Conservation (phyloP, 1,139 yeast species). For the Blastobotrys malaysiensis region DNA sequence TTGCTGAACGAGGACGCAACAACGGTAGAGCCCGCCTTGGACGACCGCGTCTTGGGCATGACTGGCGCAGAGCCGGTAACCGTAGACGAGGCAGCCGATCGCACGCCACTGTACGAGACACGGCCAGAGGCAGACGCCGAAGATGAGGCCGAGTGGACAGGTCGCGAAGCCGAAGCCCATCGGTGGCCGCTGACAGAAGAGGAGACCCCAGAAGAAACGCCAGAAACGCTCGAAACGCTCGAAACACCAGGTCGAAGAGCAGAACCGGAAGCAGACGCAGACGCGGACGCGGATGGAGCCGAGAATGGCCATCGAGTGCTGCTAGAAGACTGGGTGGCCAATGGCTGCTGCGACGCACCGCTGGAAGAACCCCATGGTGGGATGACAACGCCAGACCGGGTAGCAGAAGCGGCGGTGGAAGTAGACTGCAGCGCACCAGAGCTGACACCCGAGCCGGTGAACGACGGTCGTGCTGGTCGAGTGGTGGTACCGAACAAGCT, state of each 20-base stretch:
- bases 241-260: constrained; percentile 1
- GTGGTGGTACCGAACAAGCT: constrained; percentile 12
- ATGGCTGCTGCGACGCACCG: not conserved
- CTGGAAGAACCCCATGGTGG: constrained; percentile 1
- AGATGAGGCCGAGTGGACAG: constrained; percentile 1
- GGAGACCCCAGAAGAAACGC: too few species aligned
- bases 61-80: constrained; percentile 10
- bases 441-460: not conserved
- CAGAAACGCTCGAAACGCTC: constrained; percentile 1
- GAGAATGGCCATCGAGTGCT: not conserved
- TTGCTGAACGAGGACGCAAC: constrained; percentile 1
- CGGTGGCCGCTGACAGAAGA: too few species aligned
- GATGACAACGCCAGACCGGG: not conserved
- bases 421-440: not conserved
- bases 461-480: constrained; percentile 9
- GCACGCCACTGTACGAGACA: not conserved
- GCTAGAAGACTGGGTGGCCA: not conserved
- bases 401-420: constrained; percentile 1
- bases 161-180: not conserved
- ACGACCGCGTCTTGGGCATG: not conserved
- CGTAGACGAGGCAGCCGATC: constrained; percentile 12
- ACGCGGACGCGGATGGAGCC: not conserved
- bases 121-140: constrained; percentile 18
- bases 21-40: constrained; percentile 13
- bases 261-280: not conserved